Percentiles rank a stretch among this genome's conserved stretches.
phyloP scores from a whole-genome alignment of 768 basidiomycete genomes.

The Boletus pseudopeckii region DNA sequence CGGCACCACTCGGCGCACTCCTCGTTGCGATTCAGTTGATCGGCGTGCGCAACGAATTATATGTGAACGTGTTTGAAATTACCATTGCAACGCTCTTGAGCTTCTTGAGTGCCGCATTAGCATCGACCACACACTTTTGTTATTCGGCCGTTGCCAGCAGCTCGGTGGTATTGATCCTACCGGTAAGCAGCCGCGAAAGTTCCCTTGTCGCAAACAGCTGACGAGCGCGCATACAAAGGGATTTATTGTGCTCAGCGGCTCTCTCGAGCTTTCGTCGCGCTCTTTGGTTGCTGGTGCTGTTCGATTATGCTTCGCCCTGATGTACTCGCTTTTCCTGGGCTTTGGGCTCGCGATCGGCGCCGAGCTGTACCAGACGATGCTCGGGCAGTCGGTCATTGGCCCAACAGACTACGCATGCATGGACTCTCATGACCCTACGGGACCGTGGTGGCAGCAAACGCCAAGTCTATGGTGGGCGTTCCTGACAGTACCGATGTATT shows the following conservation, averaged over 20 bases:
- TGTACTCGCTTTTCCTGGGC: constrained; percentile 75
- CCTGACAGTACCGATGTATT: constrained; percentile 67
- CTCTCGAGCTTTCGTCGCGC: constrained; percentile 75
- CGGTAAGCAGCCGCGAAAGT: constrained; percentile 39
- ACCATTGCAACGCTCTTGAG: constrained; percentile 77
- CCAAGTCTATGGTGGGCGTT: constrained; percentile 76
- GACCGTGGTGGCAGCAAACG: constrained; percentile 72
- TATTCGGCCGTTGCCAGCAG: constrained; percentile 78
- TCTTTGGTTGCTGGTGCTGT: constrained; percentile 86
- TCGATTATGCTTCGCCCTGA: constrained; percentile 71
- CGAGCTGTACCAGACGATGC: constrained; percentile 59
- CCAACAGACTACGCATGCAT: constrained; percentile 61
- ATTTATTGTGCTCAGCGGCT: constrained; percentile 67
- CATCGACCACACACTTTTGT: constrained; percentile 66
- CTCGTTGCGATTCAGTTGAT: constrained; percentile 71
- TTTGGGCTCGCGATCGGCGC: constrained; percentile 84
- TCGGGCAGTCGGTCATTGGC: constrained; percentile 42
- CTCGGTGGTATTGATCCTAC: constrained; percentile 77
- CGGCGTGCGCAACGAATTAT: constrained; percentile 72
- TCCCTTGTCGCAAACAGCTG: background rate
- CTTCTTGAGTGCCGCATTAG: constrained; percentile 73
- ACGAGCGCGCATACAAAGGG: constrained; percentile 35
- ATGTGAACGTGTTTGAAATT: constrained; percentile 80
- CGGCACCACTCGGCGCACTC: constrained; percentile 72
- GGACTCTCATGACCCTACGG: constrained; percentile 49